These are phyloP conservation scores for Geotrichum siamense DNA, from an alignment of 1,139 yeast species.

Conservation along the genomic window DNA sequence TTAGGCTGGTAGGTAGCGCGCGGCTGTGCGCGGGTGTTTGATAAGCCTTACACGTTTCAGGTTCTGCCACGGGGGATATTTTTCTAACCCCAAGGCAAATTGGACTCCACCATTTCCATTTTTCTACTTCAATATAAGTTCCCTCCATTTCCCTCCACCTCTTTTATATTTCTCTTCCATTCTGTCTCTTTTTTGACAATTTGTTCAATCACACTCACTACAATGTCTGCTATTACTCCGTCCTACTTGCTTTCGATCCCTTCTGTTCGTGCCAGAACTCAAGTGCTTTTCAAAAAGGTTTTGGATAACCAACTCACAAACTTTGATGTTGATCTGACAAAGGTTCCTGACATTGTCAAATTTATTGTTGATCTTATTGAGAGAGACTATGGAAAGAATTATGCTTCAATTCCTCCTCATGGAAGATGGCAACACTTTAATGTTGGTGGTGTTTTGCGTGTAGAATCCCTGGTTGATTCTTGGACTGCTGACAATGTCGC, in stretches of 20 bases:
- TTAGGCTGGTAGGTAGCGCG: too few relatives aligned
- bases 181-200: too few relatives aligned
- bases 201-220: neutral
- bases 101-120: too few relatives aligned
- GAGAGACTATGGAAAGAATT: constrained; percentile 39
- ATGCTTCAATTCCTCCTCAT: constrained; percentile 47
- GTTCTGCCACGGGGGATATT: too few relatives aligned
- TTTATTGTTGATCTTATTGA: constrained; percentile 39
- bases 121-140: too few relatives aligned
- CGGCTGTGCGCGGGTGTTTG: too few relatives aligned
- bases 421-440: constrained; percentile 60
- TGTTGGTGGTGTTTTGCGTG: constrained; percentile 40
- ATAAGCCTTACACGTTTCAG: too few relatives aligned
- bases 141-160: too few relatives aligned
- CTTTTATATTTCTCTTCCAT: too few relatives aligned
- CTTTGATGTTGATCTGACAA: constrained; percentile 41
- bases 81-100: too few relatives aligned
- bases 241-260: constrained; percentile 41
- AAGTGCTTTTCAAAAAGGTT: constrained; percentile 38
- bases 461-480: constrained; percentile 37
- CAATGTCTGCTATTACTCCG: constrained; percentile 7
- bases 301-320: constrained; percentile 36
- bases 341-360: constrained; percentile 39
- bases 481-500: constrained; percentile 34
- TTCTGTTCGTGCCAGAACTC: constrained; percentile 47